Evolutionary conservation across 257 asterid genomes (phyloP).

Genomic region (Phtheirospermum japonicum): DNA sequence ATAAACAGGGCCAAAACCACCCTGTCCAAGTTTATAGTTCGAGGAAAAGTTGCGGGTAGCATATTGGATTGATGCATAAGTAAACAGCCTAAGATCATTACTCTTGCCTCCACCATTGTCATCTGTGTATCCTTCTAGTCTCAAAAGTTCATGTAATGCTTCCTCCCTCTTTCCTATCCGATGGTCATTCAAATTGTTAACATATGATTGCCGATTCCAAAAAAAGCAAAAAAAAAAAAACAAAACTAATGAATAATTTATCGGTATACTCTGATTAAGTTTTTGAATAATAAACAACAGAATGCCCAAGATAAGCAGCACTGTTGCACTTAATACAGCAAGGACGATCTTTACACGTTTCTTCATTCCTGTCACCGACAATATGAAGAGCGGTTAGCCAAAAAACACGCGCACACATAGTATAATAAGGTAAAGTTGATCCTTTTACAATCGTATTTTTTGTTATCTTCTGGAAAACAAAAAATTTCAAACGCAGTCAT

Average conservation of each 20-base stretch:
- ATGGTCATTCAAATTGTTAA: slow-evolving; percentile 4
- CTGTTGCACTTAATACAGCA: slow-evolving; percentile 19
- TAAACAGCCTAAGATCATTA: slow-evolving; percentile 43
- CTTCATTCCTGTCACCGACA: slow-evolving; percentile 27
- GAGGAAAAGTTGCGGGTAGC: slow-evolving; percentile 52
- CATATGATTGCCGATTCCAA: neutral
- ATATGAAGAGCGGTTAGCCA: too few species aligned
- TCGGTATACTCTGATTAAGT: slow-evolving; percentile 22
- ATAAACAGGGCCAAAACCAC: slow-evolving; percentile 69
- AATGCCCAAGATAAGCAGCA: slow-evolving; percentile 25
- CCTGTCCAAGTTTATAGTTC: slow-evolving; percentile 50
- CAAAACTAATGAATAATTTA: too few species aligned
- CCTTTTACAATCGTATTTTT: too few species aligned
- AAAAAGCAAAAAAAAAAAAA: neutral
- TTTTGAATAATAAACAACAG: slow-evolving; percentile 23
- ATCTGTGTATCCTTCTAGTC: slow-evolving; percentile 39
- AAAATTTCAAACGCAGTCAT: too few species aligned
- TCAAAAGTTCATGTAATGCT: slow-evolving; percentile 32
- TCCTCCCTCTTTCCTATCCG: slow-evolving; percentile 35
- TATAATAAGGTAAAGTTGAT: too few species aligned
- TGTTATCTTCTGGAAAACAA: too few species aligned
- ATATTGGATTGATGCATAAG: slow-evolving; percentile 39
- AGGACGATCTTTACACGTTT: slow-evolving; percentile 25
- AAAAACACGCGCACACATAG: too few species aligned
- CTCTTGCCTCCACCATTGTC: slow-evolving; percentile 36